A percentile compares a stretch with the other conserved stretches of the same genome.
Evolutionary conservation across 345 rosid species (phyloP).

Genomic region (Angophora floribunda): DNA sequence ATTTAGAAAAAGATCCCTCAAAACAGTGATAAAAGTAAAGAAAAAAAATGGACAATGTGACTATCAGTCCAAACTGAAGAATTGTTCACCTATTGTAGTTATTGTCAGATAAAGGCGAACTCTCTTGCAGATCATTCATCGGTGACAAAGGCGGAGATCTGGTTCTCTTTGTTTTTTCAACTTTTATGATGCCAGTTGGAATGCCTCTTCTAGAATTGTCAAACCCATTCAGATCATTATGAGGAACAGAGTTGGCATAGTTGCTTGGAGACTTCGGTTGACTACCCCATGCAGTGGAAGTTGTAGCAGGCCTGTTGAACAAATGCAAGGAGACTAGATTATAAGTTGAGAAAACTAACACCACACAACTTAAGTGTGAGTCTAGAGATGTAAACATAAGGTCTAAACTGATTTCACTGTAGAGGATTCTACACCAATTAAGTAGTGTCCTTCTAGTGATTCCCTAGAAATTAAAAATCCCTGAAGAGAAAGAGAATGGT

Average conservation of each 20-base stretch:
- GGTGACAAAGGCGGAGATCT: conserved; percentile 26
- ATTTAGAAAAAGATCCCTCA: background rate
- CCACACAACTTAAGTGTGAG: background rate
- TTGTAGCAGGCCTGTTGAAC: conserved; percentile 29
- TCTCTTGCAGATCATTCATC: conserved; percentile 5
- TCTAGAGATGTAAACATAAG: background rate
- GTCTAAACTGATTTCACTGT: background rate
- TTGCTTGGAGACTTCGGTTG: conserved; percentile 20
- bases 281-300: conserved; percentile 23
- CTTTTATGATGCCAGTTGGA: conserved; percentile 15
- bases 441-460: background rate
- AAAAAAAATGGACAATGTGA: background rate
- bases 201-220: conserved; percentile 11
- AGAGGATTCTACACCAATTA: background rate
- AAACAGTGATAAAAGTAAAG: background rate
- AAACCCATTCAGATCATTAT: conserved; percentile 17
- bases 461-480: background rate
- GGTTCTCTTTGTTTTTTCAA: conserved; percentile 29
- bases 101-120: conserved; percentile 9
- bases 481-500: background rate
- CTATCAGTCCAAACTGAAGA: conserved; percentile 9
- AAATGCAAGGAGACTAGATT: background rate
- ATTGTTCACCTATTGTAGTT: background rate
- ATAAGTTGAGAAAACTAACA: background rate
- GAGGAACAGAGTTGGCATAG: conserved; percentile 10